Percentiles rank a stretch among this genome's conserved stretches.
phyloP scores from a whole-genome alignment of 148 eudicot genomes.

The Cornus kousa region DNA sequence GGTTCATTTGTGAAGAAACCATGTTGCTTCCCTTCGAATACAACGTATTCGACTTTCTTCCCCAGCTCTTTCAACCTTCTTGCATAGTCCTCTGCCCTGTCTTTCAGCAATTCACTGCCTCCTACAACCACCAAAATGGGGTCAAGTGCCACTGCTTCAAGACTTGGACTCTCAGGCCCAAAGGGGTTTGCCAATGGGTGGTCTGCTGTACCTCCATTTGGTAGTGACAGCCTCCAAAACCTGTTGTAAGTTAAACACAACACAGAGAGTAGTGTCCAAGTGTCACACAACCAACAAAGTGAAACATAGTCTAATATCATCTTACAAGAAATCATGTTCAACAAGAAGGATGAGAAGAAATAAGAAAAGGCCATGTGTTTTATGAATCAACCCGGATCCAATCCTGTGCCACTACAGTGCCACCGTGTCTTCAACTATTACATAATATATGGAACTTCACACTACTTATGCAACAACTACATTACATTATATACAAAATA shows the following conservation, averaged over 20 bases:
- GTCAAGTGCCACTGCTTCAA: conserved; percentile 37
- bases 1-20: conserved; percentile 55
- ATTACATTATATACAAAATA: too few relatives aligned
- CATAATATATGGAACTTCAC: too few relatives aligned
- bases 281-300: too few relatives aligned
- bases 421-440: too few relatives aligned
- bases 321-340: too few relatives aligned
- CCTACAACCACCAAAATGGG: conserved; percentile 64
- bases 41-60: conserved; percentile 43
- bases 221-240: conserved; percentile 78
- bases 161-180: conserved; percentile 53
- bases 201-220: conserved; percentile 46
- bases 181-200: conserved; percentile 73
- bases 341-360: too few relatives aligned
- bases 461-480: too few relatives aligned
- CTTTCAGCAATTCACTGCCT: conserved; percentile 60
- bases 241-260: conserved; percentile 18
- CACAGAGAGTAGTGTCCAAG: too few relatives aligned
- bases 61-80: conserved; percentile 44
- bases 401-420: too few relatives aligned
- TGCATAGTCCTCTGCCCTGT: conserved; percentile 55
- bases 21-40: conserved; percentile 55
- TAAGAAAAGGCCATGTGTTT: too few relatives aligned
- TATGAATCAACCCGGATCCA: too few relatives aligned
- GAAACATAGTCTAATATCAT: too few relatives aligned